phyloP scores from a whole-genome alignment of 352 stramenopile species.

The Pythium periplocum region DNA sequence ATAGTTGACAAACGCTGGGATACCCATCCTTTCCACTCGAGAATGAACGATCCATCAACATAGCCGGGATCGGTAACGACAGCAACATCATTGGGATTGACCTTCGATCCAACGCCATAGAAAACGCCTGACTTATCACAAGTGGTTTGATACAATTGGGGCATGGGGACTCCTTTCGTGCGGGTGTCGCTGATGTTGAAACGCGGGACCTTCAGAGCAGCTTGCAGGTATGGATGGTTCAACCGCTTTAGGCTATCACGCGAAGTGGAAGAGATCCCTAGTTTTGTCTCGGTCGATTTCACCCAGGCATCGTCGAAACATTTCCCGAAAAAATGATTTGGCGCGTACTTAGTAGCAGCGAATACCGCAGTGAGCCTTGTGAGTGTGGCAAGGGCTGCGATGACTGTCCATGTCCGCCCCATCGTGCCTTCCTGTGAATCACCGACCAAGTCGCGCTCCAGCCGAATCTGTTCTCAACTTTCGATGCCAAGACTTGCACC shows the following conservation, averaged over 20 bases:
- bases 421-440: too few species aligned
- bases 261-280: conserved; percentile 22
- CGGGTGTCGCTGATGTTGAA: conserved; percentile 29
- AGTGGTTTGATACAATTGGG: conserved; percentile 23
- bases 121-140: conserved; percentile 18
- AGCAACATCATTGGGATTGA: conserved; percentile 18
- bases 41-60: conserved; percentile 31
- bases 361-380: too few species aligned
- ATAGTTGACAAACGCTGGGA: conserved; percentile 30
- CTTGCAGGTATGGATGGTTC: conserved; percentile 27
- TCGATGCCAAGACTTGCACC: too few species aligned
- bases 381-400: too few species aligned
- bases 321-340: conserved; percentile 33
- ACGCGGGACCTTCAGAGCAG: conserved; percentile 23
- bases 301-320: conserved; percentile 38
- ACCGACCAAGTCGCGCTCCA: too few species aligned
- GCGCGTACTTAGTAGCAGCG: conserved; percentile 11
- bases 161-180: conserved; percentile 13
- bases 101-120: conserved; percentile 29
- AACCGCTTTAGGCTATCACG: conserved; percentile 19
- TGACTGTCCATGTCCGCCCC: too few species aligned
- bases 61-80: conserved; percentile 19
- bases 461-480: too few species aligned
- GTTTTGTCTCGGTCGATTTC: conserved; percentile 10
- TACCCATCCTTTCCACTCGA: conserved; percentile 36